Percentiles rank a stretch among this genome's conserved stretches.
phyloP scores from a whole-genome alignment of 225 moss, liverwort and hornwort genomes.

The Lunularia cruciata region DNA sequence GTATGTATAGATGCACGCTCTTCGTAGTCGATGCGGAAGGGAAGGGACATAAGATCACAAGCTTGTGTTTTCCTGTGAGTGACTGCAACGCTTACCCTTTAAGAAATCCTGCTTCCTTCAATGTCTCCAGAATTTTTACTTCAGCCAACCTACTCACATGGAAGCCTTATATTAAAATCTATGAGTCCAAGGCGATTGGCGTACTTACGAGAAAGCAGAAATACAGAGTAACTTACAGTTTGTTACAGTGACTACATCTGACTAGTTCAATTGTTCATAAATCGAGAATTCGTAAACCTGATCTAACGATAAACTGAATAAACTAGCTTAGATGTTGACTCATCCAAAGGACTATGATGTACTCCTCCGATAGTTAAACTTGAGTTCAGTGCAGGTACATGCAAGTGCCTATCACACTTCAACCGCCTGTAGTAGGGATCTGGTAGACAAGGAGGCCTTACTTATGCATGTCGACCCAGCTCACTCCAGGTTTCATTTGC shows the following conservation, averaged over 20 bases:
- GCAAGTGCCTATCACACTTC: not conserved
- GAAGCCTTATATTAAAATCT: not conserved
- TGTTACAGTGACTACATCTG: not conserved
- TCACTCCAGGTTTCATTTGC: slow-evolving; percentile 78
- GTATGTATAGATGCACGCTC: not conserved
- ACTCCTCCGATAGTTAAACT: too few relatives aligned
- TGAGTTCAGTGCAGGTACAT: too few relatives aligned
- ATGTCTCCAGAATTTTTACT: slow-evolving; percentile 53
- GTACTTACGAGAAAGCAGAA: not conserved
- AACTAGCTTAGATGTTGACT: too few relatives aligned
- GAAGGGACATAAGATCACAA: too few relatives aligned
- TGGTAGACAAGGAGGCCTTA: not conserved
- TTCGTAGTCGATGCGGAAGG: too few relatives aligned
- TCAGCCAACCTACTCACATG: slow-evolving; percentile 59
- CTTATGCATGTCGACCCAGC: slow-evolving; percentile 90
- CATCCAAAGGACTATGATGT: too few relatives aligned
- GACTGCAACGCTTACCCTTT: slow-evolving; percentile 57
- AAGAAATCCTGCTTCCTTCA: slow-evolving; percentile 61
- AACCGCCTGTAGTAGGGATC: not conserved
- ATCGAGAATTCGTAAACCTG: too few relatives aligned
- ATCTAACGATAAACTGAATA: too few relatives aligned
- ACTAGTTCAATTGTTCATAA: too few relatives aligned
- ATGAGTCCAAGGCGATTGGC: too few relatives aligned
- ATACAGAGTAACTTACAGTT: not conserved
- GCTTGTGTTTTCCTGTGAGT: too few relatives aligned